Evolutionary conservation across 2,329 filamentous ascomycete genomes (phyloP).

Genomic region (Calonectria pseudoturangicola): DNA sequence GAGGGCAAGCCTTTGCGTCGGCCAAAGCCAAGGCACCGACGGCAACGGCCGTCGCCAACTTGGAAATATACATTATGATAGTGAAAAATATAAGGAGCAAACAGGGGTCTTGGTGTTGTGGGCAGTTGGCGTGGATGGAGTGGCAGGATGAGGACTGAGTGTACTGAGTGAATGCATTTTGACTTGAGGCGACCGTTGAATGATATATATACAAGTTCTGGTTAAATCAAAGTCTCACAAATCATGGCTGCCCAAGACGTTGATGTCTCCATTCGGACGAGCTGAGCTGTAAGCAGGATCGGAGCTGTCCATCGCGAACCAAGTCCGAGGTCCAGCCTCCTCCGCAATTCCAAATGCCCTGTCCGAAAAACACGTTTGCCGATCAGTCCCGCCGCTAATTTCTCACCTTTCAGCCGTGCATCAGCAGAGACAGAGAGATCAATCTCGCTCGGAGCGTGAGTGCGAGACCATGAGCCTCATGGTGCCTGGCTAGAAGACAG

Average conservation of each 20-base stretch:
- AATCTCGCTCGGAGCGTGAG: slow-evolving; percentile 1
- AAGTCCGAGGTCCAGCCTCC: slow-evolving; percentile 28
- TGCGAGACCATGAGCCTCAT: slow-evolving; percentile 5
- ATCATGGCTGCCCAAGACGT: neutral
- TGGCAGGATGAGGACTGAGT: neutral
- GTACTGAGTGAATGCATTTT: neutral
- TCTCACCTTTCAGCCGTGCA: neutral
- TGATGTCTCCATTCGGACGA: neutral
- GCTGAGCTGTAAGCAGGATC: neutral
- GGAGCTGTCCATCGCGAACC: slow-evolving; percentile 16
- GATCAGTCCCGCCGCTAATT: neutral
- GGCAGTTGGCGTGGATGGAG: neutral
- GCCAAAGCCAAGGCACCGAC: slow-evolving; percentile 40
- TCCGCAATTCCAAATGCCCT: neutral
- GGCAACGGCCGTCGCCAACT: slow-evolving; percentile 43
- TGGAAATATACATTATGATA: slow-evolving; percentile 40
- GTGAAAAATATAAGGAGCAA: neutral
- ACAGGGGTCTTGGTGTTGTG: too few relatives aligned
- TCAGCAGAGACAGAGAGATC: neutral
- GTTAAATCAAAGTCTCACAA: neutral
- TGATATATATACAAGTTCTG: slow-evolving; percentile 45
- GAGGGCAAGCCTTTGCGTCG: slow-evolving; percentile 62
- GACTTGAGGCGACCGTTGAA: neutral
- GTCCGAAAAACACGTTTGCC: neutral
- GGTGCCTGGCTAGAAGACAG: neutral